These are phyloP conservation scores for Cyberlindnera nakhonratchasimensis DNA, from an alignment of 805 yeast genomes.

Conservation along the genomic window DNA sequence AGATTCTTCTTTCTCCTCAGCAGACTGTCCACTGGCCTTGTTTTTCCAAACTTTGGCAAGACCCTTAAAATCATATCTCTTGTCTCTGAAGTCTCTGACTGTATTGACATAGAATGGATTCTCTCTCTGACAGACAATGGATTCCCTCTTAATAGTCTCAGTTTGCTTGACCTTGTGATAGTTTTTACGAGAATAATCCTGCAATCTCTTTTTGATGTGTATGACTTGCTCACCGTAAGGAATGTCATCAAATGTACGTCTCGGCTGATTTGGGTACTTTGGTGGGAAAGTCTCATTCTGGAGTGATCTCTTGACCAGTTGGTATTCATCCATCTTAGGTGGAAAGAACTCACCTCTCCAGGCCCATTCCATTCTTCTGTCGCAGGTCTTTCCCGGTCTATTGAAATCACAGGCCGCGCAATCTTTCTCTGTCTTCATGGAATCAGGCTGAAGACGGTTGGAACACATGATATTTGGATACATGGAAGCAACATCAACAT, in stretches of 20 bases:
- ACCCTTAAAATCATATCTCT: constrained; percentile 93
- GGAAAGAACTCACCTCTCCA: constrained; percentile 98
- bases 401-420: constrained; percentile 98
- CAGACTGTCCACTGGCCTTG: constrained; percentile 54
- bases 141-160: constrained; percentile 82
- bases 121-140: constrained; percentile 95
- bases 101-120: constrained; percentile 96
- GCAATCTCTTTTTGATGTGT: constrained; percentile 68
- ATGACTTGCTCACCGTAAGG: constrained; percentile 73
- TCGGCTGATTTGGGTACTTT: constrained; percentile 50
- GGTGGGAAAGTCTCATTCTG: constrained; percentile 76
- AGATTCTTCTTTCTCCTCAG: constrained; percentile 78
- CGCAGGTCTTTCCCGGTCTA: constrained; percentile 92
- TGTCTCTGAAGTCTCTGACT: constrained; percentile 89
- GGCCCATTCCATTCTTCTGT: constrained; percentile 88
- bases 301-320: constrained; percentile 81
- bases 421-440: constrained; percentile 91
- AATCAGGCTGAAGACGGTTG: constrained; percentile 95
- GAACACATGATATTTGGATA: constrained; percentile 98
- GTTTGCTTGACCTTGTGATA: constrained; percentile 79
- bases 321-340: constrained; percentile 85
- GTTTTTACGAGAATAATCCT: constrained; percentile 82
- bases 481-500: constrained; percentile 99
- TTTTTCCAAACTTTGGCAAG: constrained; percentile 93
- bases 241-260: constrained; percentile 70